Percentiles rank a stretch among this genome's conserved stretches.
phyloP scores from a whole-genome alignment of 352 stramenopile species.

The Globisporangium abappressorium region DNA sequence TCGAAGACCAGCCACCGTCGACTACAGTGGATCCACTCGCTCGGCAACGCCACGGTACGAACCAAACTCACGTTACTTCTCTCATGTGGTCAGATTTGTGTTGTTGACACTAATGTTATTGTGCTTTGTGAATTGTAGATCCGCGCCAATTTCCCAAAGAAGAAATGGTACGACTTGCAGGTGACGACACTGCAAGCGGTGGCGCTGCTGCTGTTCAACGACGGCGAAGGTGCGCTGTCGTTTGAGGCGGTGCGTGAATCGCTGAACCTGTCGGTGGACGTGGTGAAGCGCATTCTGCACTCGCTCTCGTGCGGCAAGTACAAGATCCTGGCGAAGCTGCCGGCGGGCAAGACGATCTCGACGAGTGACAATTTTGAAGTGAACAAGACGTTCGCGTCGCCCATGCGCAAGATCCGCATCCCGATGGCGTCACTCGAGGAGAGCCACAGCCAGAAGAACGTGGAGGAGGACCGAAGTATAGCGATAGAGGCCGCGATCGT shows the following conservation, averaged over 20 bases:
- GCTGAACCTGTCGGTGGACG: slow-evolving; percentile 94
- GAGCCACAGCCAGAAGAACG: slow-evolving; percentile 97
- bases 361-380: slow-evolving; percentile 93
- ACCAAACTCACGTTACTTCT: not conserved
- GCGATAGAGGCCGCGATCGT: slow-evolving; percentile 99
- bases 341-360: slow-evolving; percentile 93
- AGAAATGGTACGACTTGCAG: slow-evolving; percentile 96
- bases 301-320: slow-evolving; percentile 98
- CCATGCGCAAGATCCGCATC: slow-evolving; percentile 98
- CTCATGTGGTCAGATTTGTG: not conserved
- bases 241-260: slow-evolving; percentile 91
- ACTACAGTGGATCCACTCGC: slow-evolving; percentile 95
- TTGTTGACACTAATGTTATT: not conserved
- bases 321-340: slow-evolving; percentile 96
- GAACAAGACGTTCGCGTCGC: slow-evolving; percentile 94
- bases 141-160: slow-evolving; percentile 78
- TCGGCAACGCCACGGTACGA: slow-evolving; percentile 94
- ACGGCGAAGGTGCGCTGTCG: slow-evolving; percentile 73
- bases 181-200: slow-evolving; percentile 97
- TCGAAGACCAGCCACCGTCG: slow-evolving; percentile 93
- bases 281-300: slow-evolving; percentile 98
- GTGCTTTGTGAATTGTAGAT: slow-evolving; percentile 25
- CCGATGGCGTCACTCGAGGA: slow-evolving; percentile 98
- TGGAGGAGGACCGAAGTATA: slow-evolving; percentile 96
- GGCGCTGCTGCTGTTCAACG: slow-evolving; percentile 95